Conservation (phyloP, 2,329 filamentous ascomycete genomes). For the Coniella lustricola region DNA sequence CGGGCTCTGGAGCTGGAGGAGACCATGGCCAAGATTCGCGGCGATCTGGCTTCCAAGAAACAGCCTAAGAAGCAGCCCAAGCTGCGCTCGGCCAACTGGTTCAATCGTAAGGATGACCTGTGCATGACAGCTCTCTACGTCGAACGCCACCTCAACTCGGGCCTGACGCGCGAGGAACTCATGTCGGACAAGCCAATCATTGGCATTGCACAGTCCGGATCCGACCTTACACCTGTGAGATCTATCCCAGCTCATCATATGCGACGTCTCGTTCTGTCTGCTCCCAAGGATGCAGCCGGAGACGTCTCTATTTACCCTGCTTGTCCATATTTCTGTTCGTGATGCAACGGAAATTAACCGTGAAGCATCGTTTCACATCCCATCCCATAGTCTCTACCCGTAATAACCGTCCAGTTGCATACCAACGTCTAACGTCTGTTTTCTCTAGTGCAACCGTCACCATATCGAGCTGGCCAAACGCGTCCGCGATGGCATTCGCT, state of each 20-base stretch:
- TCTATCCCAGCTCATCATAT: no score
- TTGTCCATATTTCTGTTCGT: neutral
- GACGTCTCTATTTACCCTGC: neutral
- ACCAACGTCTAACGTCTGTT: neutral
- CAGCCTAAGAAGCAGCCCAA: neutral
- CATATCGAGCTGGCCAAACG: conserved; percentile 42
- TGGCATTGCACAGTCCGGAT: conserved; percentile 45
- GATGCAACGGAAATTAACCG: neutral
- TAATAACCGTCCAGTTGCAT: neutral
- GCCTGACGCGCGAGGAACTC: conserved; percentile 40
- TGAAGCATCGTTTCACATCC: no score
- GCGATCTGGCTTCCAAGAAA: neutral
- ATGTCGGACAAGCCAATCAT: conserved; percentile 43
- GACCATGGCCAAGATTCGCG: conserved; percentile 13
- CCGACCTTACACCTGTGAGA: conserved; percentile 35
- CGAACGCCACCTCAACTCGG: conserved; percentile 44
- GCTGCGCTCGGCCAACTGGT: conserved; percentile 37
- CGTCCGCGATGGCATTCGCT: conserved; percentile 42
- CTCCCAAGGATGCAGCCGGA: no score
- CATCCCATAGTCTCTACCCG: neutral
- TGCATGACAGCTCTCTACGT: conserved; percentile 33
- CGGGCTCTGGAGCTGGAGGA: conserved; percentile 20
- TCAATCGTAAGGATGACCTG: conserved; percentile 32
- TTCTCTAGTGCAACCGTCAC: conserved; percentile 36
- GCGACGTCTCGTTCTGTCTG: no score